Conservation (phyloP, 495 filamentous ascomycete species). For the Aspergillus kassunensis region DNA sequence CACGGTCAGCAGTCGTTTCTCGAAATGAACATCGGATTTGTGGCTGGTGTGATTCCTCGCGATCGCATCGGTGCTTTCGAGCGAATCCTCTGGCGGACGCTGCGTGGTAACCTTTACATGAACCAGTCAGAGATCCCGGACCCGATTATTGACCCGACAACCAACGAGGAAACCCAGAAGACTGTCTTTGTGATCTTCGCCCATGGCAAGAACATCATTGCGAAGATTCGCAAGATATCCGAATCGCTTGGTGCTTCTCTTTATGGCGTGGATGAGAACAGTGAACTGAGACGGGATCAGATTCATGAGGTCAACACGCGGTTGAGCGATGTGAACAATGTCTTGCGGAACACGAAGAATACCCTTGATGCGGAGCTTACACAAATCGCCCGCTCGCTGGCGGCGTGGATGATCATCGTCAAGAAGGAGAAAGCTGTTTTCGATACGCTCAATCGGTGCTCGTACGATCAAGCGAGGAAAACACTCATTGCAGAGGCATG, state of each 20-base stretch:
- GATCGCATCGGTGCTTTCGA: constrained; percentile 94
- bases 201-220: constrained; percentile 94
- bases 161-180: constrained; percentile 88
- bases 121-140: constrained; percentile 98
- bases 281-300: constrained; percentile 87
- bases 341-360: constrained; percentile 91
- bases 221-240: constrained; percentile 98
- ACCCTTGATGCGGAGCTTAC: constrained; percentile 90
- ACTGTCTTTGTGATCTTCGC: constrained; percentile 99
- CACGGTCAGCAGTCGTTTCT: constrained; percentile 80
- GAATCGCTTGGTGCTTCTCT: constrained; percentile 93
- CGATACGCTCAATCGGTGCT: constrained; percentile 91
- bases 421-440: constrained; percentile 99
- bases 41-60: constrained; percentile 93
- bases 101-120: constrained; percentile 99
- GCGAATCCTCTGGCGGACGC: constrained; percentile 91
- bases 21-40: constrained; percentile 98
- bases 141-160: constrained; percentile 85
- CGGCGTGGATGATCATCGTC: constrained; percentile 93
- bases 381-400: constrained; percentile 83
- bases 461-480: constrained; percentile 91
- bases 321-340: constrained; percentile 81
- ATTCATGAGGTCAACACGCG: constrained; percentile 95
- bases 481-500: constrained; percentile 97
- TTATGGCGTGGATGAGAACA: constrained; percentile 96